Evolutionary conservation across 83 land plant genomes (phyloP).

Genomic region (Picea engelmannii): DNA sequence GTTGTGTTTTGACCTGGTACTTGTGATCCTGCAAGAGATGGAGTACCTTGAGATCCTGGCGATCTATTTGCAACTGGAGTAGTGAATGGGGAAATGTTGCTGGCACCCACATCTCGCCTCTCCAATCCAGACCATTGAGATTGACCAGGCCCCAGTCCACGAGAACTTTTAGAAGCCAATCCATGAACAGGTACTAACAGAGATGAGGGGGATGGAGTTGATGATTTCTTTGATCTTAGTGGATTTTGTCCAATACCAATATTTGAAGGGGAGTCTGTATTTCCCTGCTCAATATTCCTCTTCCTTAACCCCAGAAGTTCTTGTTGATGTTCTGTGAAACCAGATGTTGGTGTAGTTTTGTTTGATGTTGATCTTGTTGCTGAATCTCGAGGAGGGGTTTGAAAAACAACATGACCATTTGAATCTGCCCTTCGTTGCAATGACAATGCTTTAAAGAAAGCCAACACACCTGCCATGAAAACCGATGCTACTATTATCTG

Average conservation of each 20-base stretch:
- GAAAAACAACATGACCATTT: conserved; percentile 9
- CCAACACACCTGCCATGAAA: conserved; percentile 42
- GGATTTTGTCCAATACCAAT: conserved; percentile 21
- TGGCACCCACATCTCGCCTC: conserved; percentile 10
- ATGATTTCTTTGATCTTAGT: conserved; percentile 33
- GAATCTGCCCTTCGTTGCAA: conserved; percentile 25
- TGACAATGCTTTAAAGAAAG: conserved; percentile 50
- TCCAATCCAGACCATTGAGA: conserved; percentile 35
- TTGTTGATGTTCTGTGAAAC: conserved; percentile 53
- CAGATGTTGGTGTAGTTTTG: conserved; percentile 17
- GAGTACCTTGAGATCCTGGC: conserved; percentile 34
- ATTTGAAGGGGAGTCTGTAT: conserved; percentile 30
- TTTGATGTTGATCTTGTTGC: conserved; percentile 21
- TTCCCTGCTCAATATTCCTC: conserved; percentile 13
- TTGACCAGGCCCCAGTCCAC: conserved; percentile 28
- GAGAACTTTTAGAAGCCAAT: conserved; percentile 21
- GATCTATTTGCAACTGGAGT: conserved; percentile 39
- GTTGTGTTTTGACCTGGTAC: conserved; percentile 29
- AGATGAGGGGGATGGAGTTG: conserved; percentile 26
- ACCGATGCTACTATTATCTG: conserved; percentile 32
- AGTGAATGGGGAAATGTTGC: conserved; percentile 11
- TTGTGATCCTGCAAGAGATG: conserved; percentile 32
- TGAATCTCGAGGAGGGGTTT: conserved; percentile 6
- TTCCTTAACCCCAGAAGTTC: conserved; percentile 57
- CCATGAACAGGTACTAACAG: conserved; percentile 63